A percentile compares a stretch with the other conserved stretches of the same genome.
Evolutionary conservation across 2,329 filamentous ascomycete genomes (phyloP).

Genomic region (Ceratocystis ficicola): DNA sequence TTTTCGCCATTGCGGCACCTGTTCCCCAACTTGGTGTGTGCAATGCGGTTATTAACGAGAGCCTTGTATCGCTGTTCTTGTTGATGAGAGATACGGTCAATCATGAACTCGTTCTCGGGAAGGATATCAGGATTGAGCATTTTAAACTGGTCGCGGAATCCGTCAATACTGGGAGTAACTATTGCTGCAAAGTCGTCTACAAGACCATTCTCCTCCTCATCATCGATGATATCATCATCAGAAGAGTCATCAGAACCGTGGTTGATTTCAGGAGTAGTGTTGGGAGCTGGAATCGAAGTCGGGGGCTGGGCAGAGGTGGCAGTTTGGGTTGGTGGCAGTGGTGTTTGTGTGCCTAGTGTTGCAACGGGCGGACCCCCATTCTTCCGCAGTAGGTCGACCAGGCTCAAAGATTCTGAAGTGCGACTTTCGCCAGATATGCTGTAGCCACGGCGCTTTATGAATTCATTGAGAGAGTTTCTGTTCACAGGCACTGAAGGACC

Average conservation of each 20-base stretch:
- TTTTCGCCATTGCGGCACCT: slow-evolving; percentile 49
- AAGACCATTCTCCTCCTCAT: slow-evolving; percentile 49
- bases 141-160: slow-evolving; percentile 63
- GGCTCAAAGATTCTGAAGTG: slow-evolving; percentile 31
- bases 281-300: background rate
- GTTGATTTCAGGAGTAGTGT: background rate
- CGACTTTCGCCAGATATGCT: slow-evolving; percentile 44
- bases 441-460: slow-evolving; percentile 39
- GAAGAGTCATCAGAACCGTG: slow-evolving; percentile 36
- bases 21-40: slow-evolving; percentile 49
- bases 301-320: background rate
- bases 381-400: slow-evolving; percentile 42
- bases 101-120: slow-evolving; percentile 47
- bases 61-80: slow-evolving; percentile 69
- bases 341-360: slow-evolving; percentile 28
- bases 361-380: slow-evolving; percentile 44
- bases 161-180: slow-evolving; percentile 59
- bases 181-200: slow-evolving; percentile 44
- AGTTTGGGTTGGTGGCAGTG: background rate
- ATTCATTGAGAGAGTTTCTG: slow-evolving; percentile 32
- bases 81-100: slow-evolving; percentile 72
- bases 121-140: slow-evolving; percentile 60
- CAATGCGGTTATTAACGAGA: slow-evolving; percentile 56
- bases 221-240: slow-evolving; percentile 51
- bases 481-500: slow-evolving; percentile 40